Percentiles rank a stretch among this genome's conserved stretches.
Evolutionary conservation across 2,329 filamentous ascomycete genomes (phyloP).

Genomic region (Fusarium odoratissimum): DNA sequence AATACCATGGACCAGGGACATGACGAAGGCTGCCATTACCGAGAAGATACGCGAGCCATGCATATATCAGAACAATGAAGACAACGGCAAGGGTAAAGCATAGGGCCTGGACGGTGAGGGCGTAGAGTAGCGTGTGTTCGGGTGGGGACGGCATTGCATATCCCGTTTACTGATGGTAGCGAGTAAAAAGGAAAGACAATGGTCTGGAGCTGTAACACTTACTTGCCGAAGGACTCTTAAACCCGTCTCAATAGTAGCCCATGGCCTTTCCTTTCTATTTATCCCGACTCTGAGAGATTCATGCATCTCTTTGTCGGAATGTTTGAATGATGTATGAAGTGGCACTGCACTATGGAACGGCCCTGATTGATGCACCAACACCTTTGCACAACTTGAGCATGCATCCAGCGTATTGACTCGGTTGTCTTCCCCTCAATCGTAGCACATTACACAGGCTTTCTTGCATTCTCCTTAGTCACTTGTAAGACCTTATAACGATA

Average conservation of each 20-base stretch:
- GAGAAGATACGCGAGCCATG: background rate
- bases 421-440: background rate
- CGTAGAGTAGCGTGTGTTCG: rapidly evolving
- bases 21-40: background rate
- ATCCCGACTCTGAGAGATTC: rapidly evolving
- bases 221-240: rapidly evolving
- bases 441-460: background rate
- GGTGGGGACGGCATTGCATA: background rate
- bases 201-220: too few relatives aligned
- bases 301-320: background rate
- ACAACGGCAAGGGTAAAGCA: background rate
- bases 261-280: background rate
- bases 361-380: background rate
- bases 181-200: background rate
- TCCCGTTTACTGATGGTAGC: background rate
- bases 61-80: background rate
- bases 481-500: background rate
- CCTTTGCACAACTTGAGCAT: background rate
- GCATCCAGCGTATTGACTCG: background rate
- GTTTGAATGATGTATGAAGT: background rate
- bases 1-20: background rate
- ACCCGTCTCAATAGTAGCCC: too few relatives aligned
- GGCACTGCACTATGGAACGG: background rate
- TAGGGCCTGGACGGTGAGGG: background rate
- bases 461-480: background rate